Evolutionary conservation across 306 rosid genomes (phyloP).

Genomic region (Adenanthera pavonina): DNA sequence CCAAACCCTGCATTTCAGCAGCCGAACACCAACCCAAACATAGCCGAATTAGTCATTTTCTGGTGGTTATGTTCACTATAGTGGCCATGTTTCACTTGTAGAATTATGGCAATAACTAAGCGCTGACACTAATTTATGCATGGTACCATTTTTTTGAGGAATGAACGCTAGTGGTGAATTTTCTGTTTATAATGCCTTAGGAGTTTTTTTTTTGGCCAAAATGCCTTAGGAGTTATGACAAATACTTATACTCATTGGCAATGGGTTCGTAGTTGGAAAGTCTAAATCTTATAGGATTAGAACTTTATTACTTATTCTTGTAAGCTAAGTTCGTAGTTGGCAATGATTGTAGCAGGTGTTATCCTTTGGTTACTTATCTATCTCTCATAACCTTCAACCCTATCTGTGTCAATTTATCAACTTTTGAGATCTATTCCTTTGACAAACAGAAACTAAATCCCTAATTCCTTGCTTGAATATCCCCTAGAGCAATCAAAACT

Average conservation of each 20-base stretch:
- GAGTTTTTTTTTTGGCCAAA: no score
- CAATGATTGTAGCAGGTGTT: no score
- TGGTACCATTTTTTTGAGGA: not conserved
- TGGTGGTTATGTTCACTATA: not conserved
- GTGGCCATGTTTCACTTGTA: not conserved
- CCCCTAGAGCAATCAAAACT: not conserved
- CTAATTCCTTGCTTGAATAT: not conserved
- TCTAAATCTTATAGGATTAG: not conserved
- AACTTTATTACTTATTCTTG: not conserved
- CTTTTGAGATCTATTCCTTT: not conserved
- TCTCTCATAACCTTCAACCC: not conserved
- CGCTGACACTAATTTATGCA: not conserved
- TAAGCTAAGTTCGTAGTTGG: slow-evolving; percentile 1
- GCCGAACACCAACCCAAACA: no score
- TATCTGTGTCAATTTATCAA: not conserved
- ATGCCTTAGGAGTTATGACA: not conserved
- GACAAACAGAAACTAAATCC: not conserved
- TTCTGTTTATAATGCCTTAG: not conserved
- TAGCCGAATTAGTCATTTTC: not conserved
- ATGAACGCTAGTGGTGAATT: not conserved
- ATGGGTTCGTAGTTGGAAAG: not conserved
- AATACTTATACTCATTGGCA: not conserved
- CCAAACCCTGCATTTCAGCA: no score
- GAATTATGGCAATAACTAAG: not conserved
- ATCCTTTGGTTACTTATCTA: not conserved